Conservation (phyloP, 2,329 filamentous ascomycete genomes). For the Monosporascus sp. region DNA sequence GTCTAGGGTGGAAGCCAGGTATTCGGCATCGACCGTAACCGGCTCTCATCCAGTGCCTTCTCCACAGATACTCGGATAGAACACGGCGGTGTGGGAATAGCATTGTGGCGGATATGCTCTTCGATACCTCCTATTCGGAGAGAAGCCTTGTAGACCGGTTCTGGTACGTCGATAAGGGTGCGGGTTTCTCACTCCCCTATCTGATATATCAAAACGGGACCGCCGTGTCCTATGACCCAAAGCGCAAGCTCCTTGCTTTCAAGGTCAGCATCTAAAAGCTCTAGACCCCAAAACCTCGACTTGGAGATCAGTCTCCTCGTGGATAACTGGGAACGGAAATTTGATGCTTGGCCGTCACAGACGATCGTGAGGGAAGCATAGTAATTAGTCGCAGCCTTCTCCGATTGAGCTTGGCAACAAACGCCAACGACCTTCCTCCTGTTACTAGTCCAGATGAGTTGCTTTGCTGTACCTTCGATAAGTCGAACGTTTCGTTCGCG, state of each 20-base stretch:
- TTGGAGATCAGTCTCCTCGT: neutral
- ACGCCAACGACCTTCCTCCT: slow-evolving; percentile 1
- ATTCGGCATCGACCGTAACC: slow-evolving; percentile 55
- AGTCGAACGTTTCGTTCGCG: neutral
- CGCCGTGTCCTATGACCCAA: slow-evolving; percentile 2
- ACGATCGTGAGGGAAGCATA: slow-evolving; percentile 4
- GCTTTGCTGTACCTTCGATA: slow-evolving; percentile 1
- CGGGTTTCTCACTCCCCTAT: slow-evolving; percentile 7
- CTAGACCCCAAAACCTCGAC: slow-evolving; percentile 6
- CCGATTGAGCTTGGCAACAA: neutral
- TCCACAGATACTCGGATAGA: neutral
- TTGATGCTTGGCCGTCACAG: slow-evolving; percentile 5
- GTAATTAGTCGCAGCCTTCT: neutral
- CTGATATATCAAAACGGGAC: slow-evolving; percentile 8
- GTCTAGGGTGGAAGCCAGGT: slow-evolving; percentile 57
- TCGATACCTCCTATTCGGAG: slow-evolving; percentile 1
- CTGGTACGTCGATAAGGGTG: slow-evolving; percentile 7
- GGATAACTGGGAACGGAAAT: slow-evolving; percentile 3
- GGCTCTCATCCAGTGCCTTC: neutral
- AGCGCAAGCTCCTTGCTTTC: neutral
- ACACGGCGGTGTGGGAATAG: slow-evolving; percentile 3
- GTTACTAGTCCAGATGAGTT: neutral
- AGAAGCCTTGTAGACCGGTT: neutral
- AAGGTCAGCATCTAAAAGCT: slow-evolving; percentile 5
- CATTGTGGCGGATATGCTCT: slow-evolving; percentile 1